Evolutionary conservation across 768 basidiomycete genomes (phyloP), one percentile per base, ranked within the genome.

Genomic region (Aureoboletus auriporus): DNA sequence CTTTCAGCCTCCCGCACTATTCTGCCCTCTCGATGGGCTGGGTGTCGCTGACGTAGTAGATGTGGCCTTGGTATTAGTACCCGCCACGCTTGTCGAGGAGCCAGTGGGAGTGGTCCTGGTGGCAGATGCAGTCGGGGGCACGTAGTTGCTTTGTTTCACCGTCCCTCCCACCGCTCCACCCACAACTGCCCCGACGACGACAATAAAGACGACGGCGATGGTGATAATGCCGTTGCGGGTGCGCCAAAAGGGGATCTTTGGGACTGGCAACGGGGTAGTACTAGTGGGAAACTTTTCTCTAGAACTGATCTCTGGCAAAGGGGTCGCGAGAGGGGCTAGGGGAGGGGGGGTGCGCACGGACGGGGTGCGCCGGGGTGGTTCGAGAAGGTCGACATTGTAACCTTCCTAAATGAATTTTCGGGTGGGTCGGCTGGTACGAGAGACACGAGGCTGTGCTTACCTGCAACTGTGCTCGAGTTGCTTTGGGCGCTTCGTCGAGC

Each of bases 111-210:
- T 2, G 20, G 20, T 23, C 2, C 20, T 2, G 20, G 20, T 23
- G 20, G 4, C 20, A 23, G 20, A 23, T 23, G 20, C 20, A 23
- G 20, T 23, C 20, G 20, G 20, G 20, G 20, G 20, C 10, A 35
- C 31, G 1, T 2, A 39, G 11, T 35, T 23, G 33, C 23, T 51
- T 51, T 70, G 67, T 10, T 63, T 60, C 0, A 66, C 61, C 4
- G 74, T 75, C 10, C 75, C 82, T 17, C 79, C 83, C 1, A 82
- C 82, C 0, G 72, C 80, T 17, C 80, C 83, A 1, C 80, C 83
- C 8, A 84, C 72, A 2, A 77, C 67, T 1, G 73, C 82, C 1
- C 66, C 81, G 37, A 83, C 45, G 43, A 80, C 51, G 27, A 79
- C 56, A 36, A 82, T 27, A 3, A 56, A 61, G 13, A 66, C 54